Evolutionary conservation across 257 asterid genomes (phyloP).

Genomic region (Salvia splendens): DNA sequence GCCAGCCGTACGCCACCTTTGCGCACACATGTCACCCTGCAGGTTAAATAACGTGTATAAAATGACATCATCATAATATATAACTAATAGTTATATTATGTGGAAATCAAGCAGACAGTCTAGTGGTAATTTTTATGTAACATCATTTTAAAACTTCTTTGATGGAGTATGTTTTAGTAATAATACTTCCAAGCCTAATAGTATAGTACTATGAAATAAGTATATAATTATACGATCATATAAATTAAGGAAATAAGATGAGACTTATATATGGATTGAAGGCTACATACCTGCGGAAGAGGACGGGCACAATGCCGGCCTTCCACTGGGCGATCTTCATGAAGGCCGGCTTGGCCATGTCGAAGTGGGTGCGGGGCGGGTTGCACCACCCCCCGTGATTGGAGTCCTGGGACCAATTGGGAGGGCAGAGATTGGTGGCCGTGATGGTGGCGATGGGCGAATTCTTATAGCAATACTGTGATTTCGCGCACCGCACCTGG

Average conservation of each 20-base stretch:
- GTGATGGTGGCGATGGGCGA: slow-evolving; percentile 62
- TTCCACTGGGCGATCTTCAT: slow-evolving; percentile 77
- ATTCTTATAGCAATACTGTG: slow-evolving; percentile 51
- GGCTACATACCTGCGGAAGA: slow-evolving; percentile 55
- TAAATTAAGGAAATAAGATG: too few relatives aligned
- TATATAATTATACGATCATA: too few relatives aligned
- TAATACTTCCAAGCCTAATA: too few relatives aligned
- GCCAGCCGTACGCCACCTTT: slow-evolving; percentile 56
- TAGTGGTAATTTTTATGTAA: too few relatives aligned
- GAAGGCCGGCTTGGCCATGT: slow-evolving; percentile 85
- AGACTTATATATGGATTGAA: not conserved
- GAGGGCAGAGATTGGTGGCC: slow-evolving; percentile 86
- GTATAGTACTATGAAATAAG: too few relatives aligned
- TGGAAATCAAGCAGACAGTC: too few relatives aligned
- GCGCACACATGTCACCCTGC: slow-evolving; percentile 54
- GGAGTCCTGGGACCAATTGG: slow-evolving; percentile 67
- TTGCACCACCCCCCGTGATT: slow-evolving; percentile 94
- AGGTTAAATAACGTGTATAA: too few relatives aligned
- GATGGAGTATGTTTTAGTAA: too few relatives aligned
- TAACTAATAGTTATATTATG: too few relatives aligned
- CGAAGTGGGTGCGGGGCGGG: slow-evolving; percentile 82
- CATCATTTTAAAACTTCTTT: not conserved
- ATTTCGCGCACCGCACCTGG: slow-evolving; percentile 55
- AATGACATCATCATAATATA: too few relatives aligned
- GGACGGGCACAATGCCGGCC: slow-evolving; percentile 75